phyloP scores from a whole-genome alignment of 2,329 filamentous ascomycete genomes.

The Pseudogymnoascus sp. region DNA sequence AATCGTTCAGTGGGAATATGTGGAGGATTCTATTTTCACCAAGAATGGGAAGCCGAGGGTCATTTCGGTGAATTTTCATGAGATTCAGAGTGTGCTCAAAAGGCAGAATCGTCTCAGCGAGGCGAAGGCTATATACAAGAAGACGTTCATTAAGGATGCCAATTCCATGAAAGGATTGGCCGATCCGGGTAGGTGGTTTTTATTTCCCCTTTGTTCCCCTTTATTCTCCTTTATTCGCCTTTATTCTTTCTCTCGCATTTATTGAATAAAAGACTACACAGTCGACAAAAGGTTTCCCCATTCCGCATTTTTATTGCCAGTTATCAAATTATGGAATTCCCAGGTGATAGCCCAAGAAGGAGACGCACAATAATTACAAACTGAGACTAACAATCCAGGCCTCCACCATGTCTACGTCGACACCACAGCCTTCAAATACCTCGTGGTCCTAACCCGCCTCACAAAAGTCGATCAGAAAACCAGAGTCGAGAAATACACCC shows the following conservation, averaged over 20 bases:
- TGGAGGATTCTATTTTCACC: conserved; percentile 3
- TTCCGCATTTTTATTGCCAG: not conserved
- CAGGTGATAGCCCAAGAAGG: not conserved
- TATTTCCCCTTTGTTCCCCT: not conserved
- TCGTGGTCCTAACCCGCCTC: conserved; percentile 52
- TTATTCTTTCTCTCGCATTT: too few relatives aligned
- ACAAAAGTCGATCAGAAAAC: conserved; percentile 34
- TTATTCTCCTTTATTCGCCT: too few relatives aligned
- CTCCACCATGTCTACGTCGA: conserved; percentile 61
- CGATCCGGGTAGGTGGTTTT: conserved; percentile 41
- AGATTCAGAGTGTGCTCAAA: conserved; percentile 17
- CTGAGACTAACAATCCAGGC: conserved; percentile 32
- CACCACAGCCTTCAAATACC: conserved; percentile 52
- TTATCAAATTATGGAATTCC: not conserved
- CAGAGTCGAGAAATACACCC: conserved; percentile 48
- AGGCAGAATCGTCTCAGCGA: conserved; percentile 29
- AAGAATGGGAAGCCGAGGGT: conserved; percentile 25
- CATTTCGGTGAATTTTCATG: conserved; percentile 15
- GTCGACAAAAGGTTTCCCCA: conserved; percentile 6
- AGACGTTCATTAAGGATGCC: conserved; percentile 27
- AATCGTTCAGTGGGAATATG: conserved; percentile 2
- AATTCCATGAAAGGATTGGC: conserved; percentile 35
- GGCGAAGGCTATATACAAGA: conserved; percentile 32
- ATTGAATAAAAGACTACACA: not conserved
- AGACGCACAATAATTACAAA: not conserved